Evolutionary conservation across 2,329 filamentous ascomycete genomes (phyloP).

Genomic region (Biscogniauxia mediterranea): DNA sequence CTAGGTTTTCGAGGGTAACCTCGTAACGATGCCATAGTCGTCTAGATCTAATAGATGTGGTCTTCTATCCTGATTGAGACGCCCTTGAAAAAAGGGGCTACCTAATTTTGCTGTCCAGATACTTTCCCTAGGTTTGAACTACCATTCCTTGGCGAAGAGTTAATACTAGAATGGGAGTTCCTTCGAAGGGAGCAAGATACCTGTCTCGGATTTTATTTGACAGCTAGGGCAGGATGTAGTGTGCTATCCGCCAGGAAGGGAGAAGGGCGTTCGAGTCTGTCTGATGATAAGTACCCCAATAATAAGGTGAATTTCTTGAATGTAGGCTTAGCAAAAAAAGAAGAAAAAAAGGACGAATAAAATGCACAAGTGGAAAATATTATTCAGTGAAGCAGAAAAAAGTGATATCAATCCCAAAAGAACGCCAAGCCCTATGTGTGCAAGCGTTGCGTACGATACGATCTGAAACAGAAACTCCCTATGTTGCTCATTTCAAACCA

Average conservation of each 20-base stretch:
- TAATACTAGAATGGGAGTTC: neutral
- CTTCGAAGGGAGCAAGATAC: neutral
- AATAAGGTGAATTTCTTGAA: neutral
- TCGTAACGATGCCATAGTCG: neutral
- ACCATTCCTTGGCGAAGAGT: neutral
- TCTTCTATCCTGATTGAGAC: neutral
- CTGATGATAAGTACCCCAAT: no score
- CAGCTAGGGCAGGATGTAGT: neutral
- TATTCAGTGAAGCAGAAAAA: constrained; percentile 2
- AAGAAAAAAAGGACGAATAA: no score
- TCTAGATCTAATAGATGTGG: neutral
- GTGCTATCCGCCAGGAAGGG: neutral
- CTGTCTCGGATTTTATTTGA: neutral
- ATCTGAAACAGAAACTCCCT: constrained; percentile 22
- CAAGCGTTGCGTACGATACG: constrained; percentile 19
- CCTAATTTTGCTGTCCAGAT: neutral
- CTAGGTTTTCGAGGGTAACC: no score
- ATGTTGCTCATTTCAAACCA: constrained; percentile 28
- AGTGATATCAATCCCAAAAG: constrained; percentile 18
- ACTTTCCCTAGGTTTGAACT: neutral
- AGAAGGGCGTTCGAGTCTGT: neutral
- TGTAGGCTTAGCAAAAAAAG: neutral
- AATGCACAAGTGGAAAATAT: constrained; percentile 9
- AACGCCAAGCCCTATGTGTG: constrained; percentile 28
- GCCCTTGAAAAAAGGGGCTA: neutral